Evolutionary conservation across 306 rosid species (phyloP), one percentile per base, ranked within the genome.

Genomic region (Gastrolobium villosum): DNA sequence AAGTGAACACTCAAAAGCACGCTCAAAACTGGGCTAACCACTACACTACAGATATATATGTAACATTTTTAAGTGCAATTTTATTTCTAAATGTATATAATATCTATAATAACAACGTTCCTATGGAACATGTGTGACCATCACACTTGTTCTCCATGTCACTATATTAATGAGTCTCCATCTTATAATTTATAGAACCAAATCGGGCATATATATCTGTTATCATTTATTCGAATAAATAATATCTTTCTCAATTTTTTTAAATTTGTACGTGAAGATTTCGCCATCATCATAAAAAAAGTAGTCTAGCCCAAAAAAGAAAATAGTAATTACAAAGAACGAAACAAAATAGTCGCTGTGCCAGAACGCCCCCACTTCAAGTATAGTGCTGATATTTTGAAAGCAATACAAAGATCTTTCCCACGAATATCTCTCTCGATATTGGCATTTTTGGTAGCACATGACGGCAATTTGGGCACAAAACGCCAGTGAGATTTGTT

Each of bases 1-100:
- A 13, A 52, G n/a, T n/a, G n/a, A n/a, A n/a, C n/a, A n/a, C 60
- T 59, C 60, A 30, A 37, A 39, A 46, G 48, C 53, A 39, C 52
- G 6, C 63, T 39, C 62, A 84, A 34, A 69, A 53, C 62, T 34
- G 36, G 4, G 65, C 78, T 84, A 75, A 77, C 74, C 5, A 70
- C 20, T 13, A 43, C n/a, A 49, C 7, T 26, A n/a, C 14, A 26
- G 26, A 66, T 45, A 9, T 61, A 57, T 59, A 64, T n/a, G 36
- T 76, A 41, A 69, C 14, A 32, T 75, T 5, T 20, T 20, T 37
- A 55, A 79, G 46, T 49, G 35, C 30, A 35, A n/a, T 36, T 6
- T 40, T 73, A 66, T 66, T 37, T 46, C 30, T 48, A 13, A 39
- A 48, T 81, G 72, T 81, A 59, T 67, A 81, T 57, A 48, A 52